Conservation (phyloP, 2,329 filamentous ascomycete species). For the Chrysosporium keratinophilum region DNA sequence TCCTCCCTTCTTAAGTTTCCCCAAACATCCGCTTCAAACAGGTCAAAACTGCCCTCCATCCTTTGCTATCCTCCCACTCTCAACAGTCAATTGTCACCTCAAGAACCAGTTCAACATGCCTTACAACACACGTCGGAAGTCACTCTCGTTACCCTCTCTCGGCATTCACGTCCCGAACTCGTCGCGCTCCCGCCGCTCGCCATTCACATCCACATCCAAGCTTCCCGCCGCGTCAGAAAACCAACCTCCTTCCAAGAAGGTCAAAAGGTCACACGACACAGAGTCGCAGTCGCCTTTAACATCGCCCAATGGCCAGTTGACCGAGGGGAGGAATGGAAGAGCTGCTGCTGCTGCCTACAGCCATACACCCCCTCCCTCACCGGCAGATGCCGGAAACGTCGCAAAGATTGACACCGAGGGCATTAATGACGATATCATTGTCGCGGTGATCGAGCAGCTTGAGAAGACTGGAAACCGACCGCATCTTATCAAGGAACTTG, state of each 20-base stretch:
- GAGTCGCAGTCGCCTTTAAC: constrained; percentile 24
- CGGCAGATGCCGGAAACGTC: constrained; percentile 35
- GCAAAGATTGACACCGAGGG: constrained; percentile 64
- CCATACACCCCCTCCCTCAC: constrained; percentile 72
- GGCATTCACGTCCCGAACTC: constrained; percentile 70
- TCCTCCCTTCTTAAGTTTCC: constrained; percentile 6
- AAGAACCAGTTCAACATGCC: constrained; percentile 51
- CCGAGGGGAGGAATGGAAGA: constrained; percentile 29
- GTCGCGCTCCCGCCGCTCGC: constrained; percentile 48
- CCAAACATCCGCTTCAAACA: constrained; percentile 5
- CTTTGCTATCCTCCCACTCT: constrained; percentile 21
- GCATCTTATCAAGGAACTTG: constrained; percentile 88
- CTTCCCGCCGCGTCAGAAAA: constrained; percentile 49
- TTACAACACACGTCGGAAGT: constrained; percentile 96
- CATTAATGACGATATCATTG: constrained; percentile 91
- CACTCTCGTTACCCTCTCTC: constrained; percentile 79
- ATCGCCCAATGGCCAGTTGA: constrained; percentile 16
- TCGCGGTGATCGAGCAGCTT: constrained; percentile 77
- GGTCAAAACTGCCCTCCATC: constrained; percentile 18
- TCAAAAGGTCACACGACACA: constrained; percentile 64
- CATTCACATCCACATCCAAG: constrained; percentile 55
- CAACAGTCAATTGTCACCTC: constrained; percentile 14
- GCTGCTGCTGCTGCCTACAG: constrained; percentile 49
- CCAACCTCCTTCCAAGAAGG: constrained; percentile 51
- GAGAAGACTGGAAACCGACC: constrained; percentile 85